Percentiles rank a stretch among this genome's conserved stretches.
Evolutionary conservation across 2,329 filamentous ascomycete species (phyloP).

Genomic region (Penicillium capsulatum): DNA sequence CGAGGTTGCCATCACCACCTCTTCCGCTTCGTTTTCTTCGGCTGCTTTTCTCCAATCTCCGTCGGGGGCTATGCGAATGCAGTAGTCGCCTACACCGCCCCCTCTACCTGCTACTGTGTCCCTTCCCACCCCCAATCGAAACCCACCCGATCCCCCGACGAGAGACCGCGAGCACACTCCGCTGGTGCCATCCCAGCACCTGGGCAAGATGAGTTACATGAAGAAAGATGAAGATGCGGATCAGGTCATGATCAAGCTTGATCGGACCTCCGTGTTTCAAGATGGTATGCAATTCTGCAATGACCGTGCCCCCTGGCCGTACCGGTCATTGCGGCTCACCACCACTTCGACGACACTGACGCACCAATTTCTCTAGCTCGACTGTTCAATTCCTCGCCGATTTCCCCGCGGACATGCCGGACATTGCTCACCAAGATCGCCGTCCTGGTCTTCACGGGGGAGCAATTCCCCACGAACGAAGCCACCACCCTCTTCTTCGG

Average conservation of each 20-base stretch:
- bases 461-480: conserved; percentile 95
- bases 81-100: conserved; percentile 25
- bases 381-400: conserved; percentile 94
- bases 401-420: conserved; percentile 94
- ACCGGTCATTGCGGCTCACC: conserved; percentile 22
- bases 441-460: conserved; percentile 91
- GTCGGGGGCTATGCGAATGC: conserved; percentile 21
- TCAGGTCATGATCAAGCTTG: conserved; percentile 88
- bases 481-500: conserved; percentile 98
- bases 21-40: conserved; percentile 4
- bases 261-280: conserved; percentile 96
- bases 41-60: conserved; percentile 3
- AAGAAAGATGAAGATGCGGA: conserved; percentile 99
- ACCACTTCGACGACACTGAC: conserved; percentile 13
- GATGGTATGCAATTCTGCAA: conserved; percentile 64
- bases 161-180: conserved; percentile 22
- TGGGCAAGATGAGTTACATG: conserved; percentile 76
- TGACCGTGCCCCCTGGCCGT: conserved; percentile 8
- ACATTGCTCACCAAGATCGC: conserved; percentile 97
- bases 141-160: conserved; percentile 23
- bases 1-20: conserved; percentile 18
- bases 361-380: conserved; percentile 60
- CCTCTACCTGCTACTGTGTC: conserved; percentile 20
- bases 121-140: conserved; percentile 22
- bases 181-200: conserved; percentile 32